Evolutionary conservation across 2,329 filamentous ascomycete genomes (phyloP), one percentile per base, ranked within the genome.

Genomic region (Chaetomium olivaceum): DNA sequence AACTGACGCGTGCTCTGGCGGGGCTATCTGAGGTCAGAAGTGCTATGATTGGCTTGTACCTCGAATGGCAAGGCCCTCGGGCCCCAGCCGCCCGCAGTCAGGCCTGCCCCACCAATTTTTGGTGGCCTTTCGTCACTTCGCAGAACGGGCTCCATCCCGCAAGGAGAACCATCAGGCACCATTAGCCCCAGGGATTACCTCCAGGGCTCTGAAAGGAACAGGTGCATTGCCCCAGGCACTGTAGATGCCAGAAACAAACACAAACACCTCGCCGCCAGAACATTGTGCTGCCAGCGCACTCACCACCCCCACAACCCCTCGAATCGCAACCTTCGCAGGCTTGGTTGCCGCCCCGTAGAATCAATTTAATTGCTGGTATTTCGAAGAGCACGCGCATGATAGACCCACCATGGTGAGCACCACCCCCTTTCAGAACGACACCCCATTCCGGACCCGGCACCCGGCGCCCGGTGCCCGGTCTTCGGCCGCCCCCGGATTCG

Each of bases 391-490:
- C 63, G 62, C 64, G 65, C 64, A 68, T 66, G 67, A 69, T 50
- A 36, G 61, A 52, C 70, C 67, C 70, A 59, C 64, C 68, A 72
- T 72, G 70, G 70, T 72, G 63, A 71, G 69, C 62, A 65, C 27
- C 48, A 21, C 36, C 31, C 33, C 39, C 39, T 19, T 43, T 19
- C 60, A 25, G 21, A 12, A 48, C 52, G 39, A 25, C 52, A 16
- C 43, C 48, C 36, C 36, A 19, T 14, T 14, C n/a, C 58, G 39
- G 43, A 14, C 46, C 55, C 54, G 16, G 25, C 58, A 23, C 39
- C 39, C n/a, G 29, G 52, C 9, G 36, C 39, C 43, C 14, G 51
- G 52, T 51, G 12, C n/a, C 43, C 16, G 16, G 43, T 21, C n/a
- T 9, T 3, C n/a, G 46, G 21, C 21, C n/a, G n/a, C n/a, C n/a